A percentile compares a stretch with the other conserved stretches of the same genome.
These are phyloP conservation scores for Spergularia azorica DNA, from an alignment of 179 eudicot species.

Conservation along the genomic window DNA sequence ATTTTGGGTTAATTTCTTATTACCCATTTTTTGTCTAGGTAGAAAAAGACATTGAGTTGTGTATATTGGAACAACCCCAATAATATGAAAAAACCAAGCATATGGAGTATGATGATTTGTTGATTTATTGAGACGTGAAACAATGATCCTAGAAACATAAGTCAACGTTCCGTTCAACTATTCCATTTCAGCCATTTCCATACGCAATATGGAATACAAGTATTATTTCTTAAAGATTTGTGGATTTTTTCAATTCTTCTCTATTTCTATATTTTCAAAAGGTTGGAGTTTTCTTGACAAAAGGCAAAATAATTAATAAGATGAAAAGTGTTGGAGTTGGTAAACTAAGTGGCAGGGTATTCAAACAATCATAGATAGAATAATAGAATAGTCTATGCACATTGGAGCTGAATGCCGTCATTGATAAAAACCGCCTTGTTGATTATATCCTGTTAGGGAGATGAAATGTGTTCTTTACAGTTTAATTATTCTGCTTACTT, in stretches of 20 bases:
- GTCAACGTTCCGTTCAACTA: background rate
- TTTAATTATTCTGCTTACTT: too few relatives aligned
- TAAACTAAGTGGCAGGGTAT: slow-evolving; percentile 4
- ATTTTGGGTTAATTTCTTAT: too few relatives aligned
- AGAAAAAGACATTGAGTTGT: too few relatives aligned
- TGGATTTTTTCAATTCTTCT: background rate
- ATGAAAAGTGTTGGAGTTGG: slow-evolving; percentile 22
- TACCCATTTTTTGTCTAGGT: too few relatives aligned
- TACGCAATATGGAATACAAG: background rate
- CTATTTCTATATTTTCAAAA: background rate
- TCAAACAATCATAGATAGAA: too few relatives aligned
- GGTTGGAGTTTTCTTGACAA: background rate
- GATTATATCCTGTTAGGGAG: too few relatives aligned
- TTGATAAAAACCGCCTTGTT: background rate
- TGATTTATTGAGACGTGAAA: too few relatives aligned
- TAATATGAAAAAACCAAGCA: too few relatives aligned
- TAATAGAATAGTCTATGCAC: background rate
- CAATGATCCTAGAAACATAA: background rate
- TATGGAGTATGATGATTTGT: too few relatives aligned
- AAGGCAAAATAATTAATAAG: too few relatives aligned
- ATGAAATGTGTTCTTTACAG: too few relatives aligned
- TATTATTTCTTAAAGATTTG: background rate
- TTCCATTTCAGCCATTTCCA: background rate
- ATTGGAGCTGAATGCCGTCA: slow-evolving; percentile 17
- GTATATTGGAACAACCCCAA: too few relatives aligned